phyloP scores from a whole-genome alignment of 768 basidiomycete genomes.

The Lentinula boryana region DNA sequence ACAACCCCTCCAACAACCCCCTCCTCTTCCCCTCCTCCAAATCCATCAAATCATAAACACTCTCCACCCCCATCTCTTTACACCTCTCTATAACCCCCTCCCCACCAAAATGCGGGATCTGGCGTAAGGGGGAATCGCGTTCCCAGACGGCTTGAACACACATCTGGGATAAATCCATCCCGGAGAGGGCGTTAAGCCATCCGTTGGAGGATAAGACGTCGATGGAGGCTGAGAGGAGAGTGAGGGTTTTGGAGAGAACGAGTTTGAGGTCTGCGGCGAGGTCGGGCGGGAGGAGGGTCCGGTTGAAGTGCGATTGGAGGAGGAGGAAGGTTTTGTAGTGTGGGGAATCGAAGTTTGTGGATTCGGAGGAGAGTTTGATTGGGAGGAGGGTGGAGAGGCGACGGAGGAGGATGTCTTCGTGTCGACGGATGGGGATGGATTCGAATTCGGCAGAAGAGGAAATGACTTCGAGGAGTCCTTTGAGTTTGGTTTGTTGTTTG shows the following conservation, averaged over 20 bases:
- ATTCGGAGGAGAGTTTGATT: slow-evolving; percentile 80
- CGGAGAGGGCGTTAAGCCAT: slow-evolving; percentile 89
- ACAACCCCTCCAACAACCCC: slow-evolving; percentile 64
- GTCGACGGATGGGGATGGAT: slow-evolving; percentile 87
- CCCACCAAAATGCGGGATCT: slow-evolving; percentile 90
- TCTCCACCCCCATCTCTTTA: slow-evolving; percentile 73
- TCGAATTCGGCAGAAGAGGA: slow-evolving; percentile 98
- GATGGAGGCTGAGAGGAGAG: slow-evolving; percentile 88
- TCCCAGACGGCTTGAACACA: slow-evolving; percentile 99
- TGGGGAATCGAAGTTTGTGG: slow-evolving; percentile 83
- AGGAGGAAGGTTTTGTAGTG: slow-evolving; percentile 98
- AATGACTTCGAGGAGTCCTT: slow-evolving; percentile 93
- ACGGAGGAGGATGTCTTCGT: slow-evolving; percentile 80
- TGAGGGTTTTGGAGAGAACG: slow-evolving; percentile 87
- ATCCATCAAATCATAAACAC: slow-evolving; percentile 98
- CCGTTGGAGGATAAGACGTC: slow-evolving; percentile 98
- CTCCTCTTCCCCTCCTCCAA: slow-evolving; percentile 91
- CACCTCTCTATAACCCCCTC: slow-evolving; percentile 83
- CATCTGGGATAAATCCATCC: slow-evolving; percentile 99
- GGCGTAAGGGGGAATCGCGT: slow-evolving; percentile 89
- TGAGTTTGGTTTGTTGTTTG: slow-evolving; percentile 94
- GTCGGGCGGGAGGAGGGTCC: slow-evolving; percentile 87
- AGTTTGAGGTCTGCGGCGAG: slow-evolving; percentile 86
- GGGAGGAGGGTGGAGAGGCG: slow-evolving; percentile 95
- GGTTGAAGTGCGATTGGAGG: slow-evolving; percentile 94